Evolutionary conservation across 208 protist species (phyloP).

Genomic region (Jaenimonas drosophilae): DNA sequence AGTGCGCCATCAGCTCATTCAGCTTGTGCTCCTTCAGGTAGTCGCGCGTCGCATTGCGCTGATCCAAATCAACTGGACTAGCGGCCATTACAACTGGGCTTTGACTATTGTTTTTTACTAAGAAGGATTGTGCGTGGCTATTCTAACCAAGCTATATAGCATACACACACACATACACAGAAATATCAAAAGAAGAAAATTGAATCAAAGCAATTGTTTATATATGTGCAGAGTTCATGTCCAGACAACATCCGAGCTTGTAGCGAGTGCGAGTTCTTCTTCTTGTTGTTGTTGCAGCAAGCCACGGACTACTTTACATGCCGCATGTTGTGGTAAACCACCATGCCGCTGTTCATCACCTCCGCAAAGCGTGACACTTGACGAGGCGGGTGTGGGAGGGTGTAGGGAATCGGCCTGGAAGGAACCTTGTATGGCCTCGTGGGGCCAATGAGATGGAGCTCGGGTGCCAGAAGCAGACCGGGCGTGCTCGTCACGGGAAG

Average conservation of each 20-base stretch:
- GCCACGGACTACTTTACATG: slow-evolving; percentile 17
- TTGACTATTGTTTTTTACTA: not conserved
- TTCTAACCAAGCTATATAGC: not conserved
- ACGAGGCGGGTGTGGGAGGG: slow-evolving; percentile 6
- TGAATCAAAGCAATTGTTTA: slow-evolving; percentile 8
- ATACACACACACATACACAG: slow-evolving; percentile 2
- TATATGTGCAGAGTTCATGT: not conserved
- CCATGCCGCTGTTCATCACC: slow-evolving; percentile 56
- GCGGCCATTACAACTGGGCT: slow-evolving; percentile 1
- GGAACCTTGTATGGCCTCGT: slow-evolving; percentile 37
- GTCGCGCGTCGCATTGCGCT: slow-evolving; percentile 20
- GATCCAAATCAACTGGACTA: slow-evolving; percentile 13
- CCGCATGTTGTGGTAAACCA: slow-evolving; percentile 46
- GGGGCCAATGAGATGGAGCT: slow-evolving; percentile 45
- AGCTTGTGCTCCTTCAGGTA: slow-evolving; percentile 79
- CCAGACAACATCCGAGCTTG: no score
- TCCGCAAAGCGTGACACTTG: slow-evolving; percentile 23
- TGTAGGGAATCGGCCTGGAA: slow-evolving; percentile 62
- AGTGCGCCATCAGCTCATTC: slow-evolving; percentile 78
- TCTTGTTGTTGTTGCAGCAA: not conserved
- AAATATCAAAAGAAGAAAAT: slow-evolving; percentile 6
- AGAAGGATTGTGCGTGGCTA: not conserved
- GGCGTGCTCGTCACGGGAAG: slow-evolving; percentile 44
- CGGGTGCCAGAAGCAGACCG: slow-evolving; percentile 50
- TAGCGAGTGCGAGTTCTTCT: not conserved